Evolutionary conservation across 768 basidiomycete species (phyloP), one percentile per base, ranked within the genome.

Genomic region (Rhizopogon rudus): DNA sequence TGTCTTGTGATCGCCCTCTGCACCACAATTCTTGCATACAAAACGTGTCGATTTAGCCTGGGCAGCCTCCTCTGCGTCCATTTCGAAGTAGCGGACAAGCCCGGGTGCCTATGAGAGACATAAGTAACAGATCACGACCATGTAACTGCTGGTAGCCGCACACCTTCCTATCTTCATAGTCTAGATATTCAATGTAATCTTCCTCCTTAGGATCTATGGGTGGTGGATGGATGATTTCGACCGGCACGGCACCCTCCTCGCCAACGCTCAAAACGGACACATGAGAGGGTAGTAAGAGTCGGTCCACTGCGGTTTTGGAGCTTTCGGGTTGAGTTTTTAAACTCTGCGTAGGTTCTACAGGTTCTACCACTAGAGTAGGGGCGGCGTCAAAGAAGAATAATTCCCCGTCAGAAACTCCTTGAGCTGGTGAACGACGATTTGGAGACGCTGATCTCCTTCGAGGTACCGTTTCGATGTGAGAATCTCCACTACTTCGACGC

Each of bases 21-120:
- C 84, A 28, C 88, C 87, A 64, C 90, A 93, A 54, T 82, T 81
- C 67, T 88, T 90, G 75, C 90, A 93, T 10, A 88, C 77, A 44
- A 77, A 76, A 53, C 79, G 75, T 37, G 67, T 76, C 1, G 76
- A 67, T 54, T 78, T 78, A 9, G 69, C 63, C 10, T 74, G 61
- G 12, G 29, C 67, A 12, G 73, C 63, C 44, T 77, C 75, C 40
- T 77, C 73, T 20, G 64, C 63, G 53, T 72, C 64, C 9, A 75
- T 71, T 44, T 89, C 80, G 61, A 86, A 93, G 62, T 91, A 91
- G 29, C 91, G 81, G 7, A 77, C 68, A 50, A 80, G 60, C 5
- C 73, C 75, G 17, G 71, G 72, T 49, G 75, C 79, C 85, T 85
- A 39, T 52, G 29, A 40, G 56, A 40, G 22, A 10, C 29, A 40